These are phyloP conservation scores for Backusella tuberculispora DNA, from an alignment of 192 early-diverging fungal species.

Conservation along the genomic window DNA sequence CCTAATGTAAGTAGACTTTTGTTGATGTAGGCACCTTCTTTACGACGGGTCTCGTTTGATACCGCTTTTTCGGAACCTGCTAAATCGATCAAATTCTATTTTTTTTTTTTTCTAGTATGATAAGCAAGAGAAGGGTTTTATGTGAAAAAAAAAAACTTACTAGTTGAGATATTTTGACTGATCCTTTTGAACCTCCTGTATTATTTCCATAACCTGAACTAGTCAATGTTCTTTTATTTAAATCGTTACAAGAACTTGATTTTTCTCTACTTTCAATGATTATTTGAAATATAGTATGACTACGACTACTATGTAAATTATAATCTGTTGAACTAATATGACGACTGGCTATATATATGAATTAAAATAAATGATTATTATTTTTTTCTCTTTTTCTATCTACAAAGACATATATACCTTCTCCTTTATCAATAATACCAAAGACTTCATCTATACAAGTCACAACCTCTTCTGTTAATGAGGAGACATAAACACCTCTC, in stretches of 20 bases:
- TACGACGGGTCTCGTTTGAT: conserved; percentile 19
- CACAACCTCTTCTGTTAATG: conserved; percentile 76
- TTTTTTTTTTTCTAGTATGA: background rate
- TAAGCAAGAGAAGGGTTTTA: no score
- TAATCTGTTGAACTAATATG: conserved; percentile 91
- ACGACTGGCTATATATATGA: conserved; percentile 60
- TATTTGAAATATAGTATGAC: conserved; percentile 96
- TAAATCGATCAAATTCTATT: conserved; percentile 90
- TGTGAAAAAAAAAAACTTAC: conserved; percentile 10
- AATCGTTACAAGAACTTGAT: conserved; percentile 29
- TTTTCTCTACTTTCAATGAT: conserved; percentile 82
- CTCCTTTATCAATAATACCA: conserved; percentile 74
- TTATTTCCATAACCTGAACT: background rate
- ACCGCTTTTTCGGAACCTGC: conserved; percentile 24
- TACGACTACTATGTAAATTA: conserved; percentile 89
- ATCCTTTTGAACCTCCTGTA: conserved; percentile 10
- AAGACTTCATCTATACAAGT: conserved; percentile 72
- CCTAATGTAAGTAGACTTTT: conserved; percentile 79
- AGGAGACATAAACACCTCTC: conserved; percentile 74
- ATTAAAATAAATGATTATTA: background rate
- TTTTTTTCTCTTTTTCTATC: background rate
- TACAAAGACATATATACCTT: conserved; percentile 63
- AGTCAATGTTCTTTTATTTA: background rate
- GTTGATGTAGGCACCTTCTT: conserved; percentile 24
- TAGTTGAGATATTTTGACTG: conserved; percentile 47